Base-by-base conservation (phyloP, 176 grass and related monocot genomes). In the Zea luxurians region DNA sequence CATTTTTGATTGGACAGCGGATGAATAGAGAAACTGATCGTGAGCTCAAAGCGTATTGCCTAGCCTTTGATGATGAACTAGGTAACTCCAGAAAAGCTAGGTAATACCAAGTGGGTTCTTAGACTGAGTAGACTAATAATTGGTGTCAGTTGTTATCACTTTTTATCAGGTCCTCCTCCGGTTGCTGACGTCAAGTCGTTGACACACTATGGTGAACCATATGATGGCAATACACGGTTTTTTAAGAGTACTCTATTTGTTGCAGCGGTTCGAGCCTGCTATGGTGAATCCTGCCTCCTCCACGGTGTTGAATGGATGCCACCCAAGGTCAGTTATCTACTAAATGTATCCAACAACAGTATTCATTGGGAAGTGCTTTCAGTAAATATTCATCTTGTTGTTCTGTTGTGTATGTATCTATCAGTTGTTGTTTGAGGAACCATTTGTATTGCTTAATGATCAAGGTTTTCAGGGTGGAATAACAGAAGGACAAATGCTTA, bases 181-280 rank as follows among this genome's bases (percentile, higher is more conserved):
- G 72, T 92, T 75, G 96, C 96, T 90, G 92, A 92, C 74, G 86
- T 95, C 37, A 85, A 90, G 68, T 98, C 92, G 34, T 84, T 98
- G 83, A 94, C 92, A 68, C 92, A 98, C 85, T 98, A 98, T 78
- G 96, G 96, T 71, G 92, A 98, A 60, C 96, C 96, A n/a, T 98
- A 92, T 70, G 96, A 98, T 85, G 96, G 96, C 37, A 98, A 98
- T 78, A 95, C 96, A 21, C 92, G 89, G 7, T 94, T 92, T 80
- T 94, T 98, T 71, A 92, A 86, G 82, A 94, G 92, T 73, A 98
- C 92, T 27, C 64, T 94, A 53, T 94, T 98, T 43, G 92, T 94
- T 78, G 96, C 96, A 35, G 88, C 96, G 18, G 89, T 92, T 76
- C 92, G 96, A 90, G 92, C 96, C 37, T 94, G 91, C 80, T 98